Evolutionary conservation across 1,139 yeast genomes (phyloP), one percentile per base, ranked within the genome.

Genomic region (Geotrichum fermentans): DNA sequence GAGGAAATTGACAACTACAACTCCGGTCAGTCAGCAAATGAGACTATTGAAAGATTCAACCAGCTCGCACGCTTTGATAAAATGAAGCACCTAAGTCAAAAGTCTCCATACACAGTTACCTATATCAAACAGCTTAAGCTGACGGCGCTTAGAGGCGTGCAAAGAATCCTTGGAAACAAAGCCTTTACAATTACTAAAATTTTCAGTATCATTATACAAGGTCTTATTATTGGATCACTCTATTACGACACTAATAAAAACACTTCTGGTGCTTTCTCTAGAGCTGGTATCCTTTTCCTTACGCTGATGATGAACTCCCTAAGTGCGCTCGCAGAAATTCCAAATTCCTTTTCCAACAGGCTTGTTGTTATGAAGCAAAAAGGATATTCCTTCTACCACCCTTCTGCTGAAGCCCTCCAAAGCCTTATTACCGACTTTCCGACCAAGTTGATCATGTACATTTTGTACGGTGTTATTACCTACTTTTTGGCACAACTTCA

Each of bases 201-300:
- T 16, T 61, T 70, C 18, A 79, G 82, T 34, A 73, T 74, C 49
- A 56, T 77, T 28, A 65, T 70, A 47, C 78, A 76, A 61, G 75
- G 79, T 52, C 67, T 79, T 49, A 67, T 79, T 55, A 72, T 73
- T 32, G 82, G 61, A 64, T 77, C 83, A 13, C 69, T 78, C 61
- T 79, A 75, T 59, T 79, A 73, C 61, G 73, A 74, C 55, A 68
- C 76, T 53, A 68, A 71, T 37, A 61, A 66, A 2, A 66, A 68
- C 17, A 76, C 83, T 2, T 61, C 60, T 17, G 79, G 81, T 40
- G 77, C 78, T 43, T 77, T 73, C 55, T 74, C 75, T 48, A 69
- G 83, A 59, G 73, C 74, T 40, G 75, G 75, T 56, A 66, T 66
- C 20, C 56, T 72, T 16, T 73, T 73, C 60, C 72, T 71, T 47